Conservation (phyloP, 140 eudicot species). For the Flaveria floridana region DNA sequence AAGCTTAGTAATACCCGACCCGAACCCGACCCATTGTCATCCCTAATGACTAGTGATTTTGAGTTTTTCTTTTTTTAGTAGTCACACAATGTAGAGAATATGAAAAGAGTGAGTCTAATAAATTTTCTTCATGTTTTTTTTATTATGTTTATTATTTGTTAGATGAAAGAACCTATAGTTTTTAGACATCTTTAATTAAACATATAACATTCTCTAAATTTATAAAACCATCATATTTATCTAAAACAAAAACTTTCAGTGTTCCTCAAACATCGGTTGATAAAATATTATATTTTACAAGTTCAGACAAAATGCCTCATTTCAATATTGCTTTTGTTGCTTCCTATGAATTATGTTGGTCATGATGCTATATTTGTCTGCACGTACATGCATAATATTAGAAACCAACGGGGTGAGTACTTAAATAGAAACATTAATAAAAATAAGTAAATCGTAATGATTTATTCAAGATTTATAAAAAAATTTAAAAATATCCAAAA, state of each 20-base stretch:
- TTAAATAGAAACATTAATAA: too few species aligned
- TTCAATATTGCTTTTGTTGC: neutral
- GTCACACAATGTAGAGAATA: neutral
- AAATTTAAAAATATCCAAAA: too few species aligned
- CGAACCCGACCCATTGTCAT: too few species aligned
- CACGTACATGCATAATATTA: neutral
- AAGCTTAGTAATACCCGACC: too few species aligned
- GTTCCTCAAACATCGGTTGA: too few species aligned
- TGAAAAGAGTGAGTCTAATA: neutral
- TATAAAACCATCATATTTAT: too few species aligned
- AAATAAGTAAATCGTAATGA: too few species aligned
- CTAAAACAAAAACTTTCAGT: too few species aligned
- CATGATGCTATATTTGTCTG: neutral
- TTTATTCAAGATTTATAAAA: too few species aligned
- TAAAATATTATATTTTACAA: too few species aligned
- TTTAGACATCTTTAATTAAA: neutral
- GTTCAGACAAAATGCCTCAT: too few species aligned
- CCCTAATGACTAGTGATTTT: neutral
- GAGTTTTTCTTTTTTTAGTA: constrained; percentile 1
- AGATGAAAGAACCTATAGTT: neutral
- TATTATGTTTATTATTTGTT: constrained; percentile 1
- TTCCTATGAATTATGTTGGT: neutral
- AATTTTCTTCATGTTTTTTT: neutral
- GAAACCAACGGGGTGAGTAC: neutral
- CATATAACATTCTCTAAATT: too few species aligned